Base-by-base conservation (phyloP, 768 basidiomycete genomes). In the Leccinum variicolor region DNA sequence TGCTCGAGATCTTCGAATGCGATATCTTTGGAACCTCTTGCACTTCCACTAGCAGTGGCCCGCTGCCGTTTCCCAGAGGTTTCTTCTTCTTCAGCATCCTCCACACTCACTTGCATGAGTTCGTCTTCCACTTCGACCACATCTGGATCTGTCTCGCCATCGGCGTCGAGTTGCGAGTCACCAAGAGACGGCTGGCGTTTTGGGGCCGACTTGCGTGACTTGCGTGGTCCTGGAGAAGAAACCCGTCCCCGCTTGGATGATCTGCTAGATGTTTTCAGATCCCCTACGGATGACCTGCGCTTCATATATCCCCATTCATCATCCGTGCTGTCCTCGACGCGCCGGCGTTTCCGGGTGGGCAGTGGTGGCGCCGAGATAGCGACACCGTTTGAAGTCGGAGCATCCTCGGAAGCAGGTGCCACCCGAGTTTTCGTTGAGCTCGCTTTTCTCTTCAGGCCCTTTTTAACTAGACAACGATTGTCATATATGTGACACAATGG, bases 41-140 rank as follows among this genome's bases (percentile, higher is more conserved):
- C 7, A 26, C 34, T 59, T 15, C 57, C 55, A 26, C 26, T 50
- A n/a, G 52, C 56, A 11, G 59, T 53, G 25, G 46, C 25, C 19
- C 36, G 26, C 19, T 9, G 3, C 23, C n/a, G 57, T 49, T 57
- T 50, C 58, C 25, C 53, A 28, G 56, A 29, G 19, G 10, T 19
- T 11, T 55, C 49, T 39, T 25, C 55, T 26, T 62, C 62, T 50
- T 68, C 66, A 1, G 11, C 53, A 36, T 64, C 68, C 43, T 67
- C 72, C 21, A 45, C 5, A 39, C 63, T 63, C 31, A 45, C 63
- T 62, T 62, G 63, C 66, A 72, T 69, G 49, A 70, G 66, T 39
- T 66, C 67, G 26, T 71, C 71, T 51, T 69, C 72, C 53, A 79
- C 76, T 11, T 76, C 77, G 28, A 73, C 66, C 15, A 68, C 64